These are phyloP conservation scores for Russula lepida DNA, from an alignment of 768 basidiomycete species.

Conservation along the genomic window DNA sequence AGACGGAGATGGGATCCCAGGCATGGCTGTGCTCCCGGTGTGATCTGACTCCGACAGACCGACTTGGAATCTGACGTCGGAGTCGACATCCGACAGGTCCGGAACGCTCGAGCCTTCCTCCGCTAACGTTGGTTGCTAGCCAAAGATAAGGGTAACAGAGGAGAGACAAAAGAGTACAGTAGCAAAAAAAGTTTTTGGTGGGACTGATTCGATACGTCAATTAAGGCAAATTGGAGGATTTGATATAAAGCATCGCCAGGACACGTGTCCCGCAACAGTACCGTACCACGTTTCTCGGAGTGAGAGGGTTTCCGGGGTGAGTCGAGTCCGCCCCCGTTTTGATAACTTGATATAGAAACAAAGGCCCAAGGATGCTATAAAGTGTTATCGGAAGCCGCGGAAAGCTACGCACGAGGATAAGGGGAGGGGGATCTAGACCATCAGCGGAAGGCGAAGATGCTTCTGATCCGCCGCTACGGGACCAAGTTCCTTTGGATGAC, in stretches of 20 bases:
- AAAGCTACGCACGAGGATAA: constrained; percentile 21
- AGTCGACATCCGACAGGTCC: background rate
- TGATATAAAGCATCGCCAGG: background rate
- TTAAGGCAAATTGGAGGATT: background rate
- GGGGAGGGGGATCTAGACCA: constrained; percentile 18
- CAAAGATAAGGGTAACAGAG: background rate
- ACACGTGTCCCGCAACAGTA: background rate
- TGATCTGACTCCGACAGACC: background rate
- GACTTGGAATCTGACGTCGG: background rate
- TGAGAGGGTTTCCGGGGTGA: constrained; percentile 12
- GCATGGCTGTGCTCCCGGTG: constrained; percentile 3
- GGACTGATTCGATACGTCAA: background rate
- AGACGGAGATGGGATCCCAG: background rate
- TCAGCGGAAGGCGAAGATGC: constrained; percentile 17
- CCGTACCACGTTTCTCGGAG: constrained; percentile 16
- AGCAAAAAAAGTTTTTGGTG: background rate
- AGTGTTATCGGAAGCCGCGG: constrained; percentile 21
- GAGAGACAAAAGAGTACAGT: background rate
- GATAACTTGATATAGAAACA: constrained; percentile 4
- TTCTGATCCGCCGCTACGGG: constrained; percentile 20
- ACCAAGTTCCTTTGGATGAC: constrained; percentile 14
- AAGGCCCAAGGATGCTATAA: constrained; percentile 1
- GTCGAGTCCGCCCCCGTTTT: constrained; percentile 12
- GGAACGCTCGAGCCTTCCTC: background rate
- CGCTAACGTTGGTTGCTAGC: background rate